Conservation (phyloP, 1,139 yeast genomes). For the Hanseniaspora uvarum region DNA sequence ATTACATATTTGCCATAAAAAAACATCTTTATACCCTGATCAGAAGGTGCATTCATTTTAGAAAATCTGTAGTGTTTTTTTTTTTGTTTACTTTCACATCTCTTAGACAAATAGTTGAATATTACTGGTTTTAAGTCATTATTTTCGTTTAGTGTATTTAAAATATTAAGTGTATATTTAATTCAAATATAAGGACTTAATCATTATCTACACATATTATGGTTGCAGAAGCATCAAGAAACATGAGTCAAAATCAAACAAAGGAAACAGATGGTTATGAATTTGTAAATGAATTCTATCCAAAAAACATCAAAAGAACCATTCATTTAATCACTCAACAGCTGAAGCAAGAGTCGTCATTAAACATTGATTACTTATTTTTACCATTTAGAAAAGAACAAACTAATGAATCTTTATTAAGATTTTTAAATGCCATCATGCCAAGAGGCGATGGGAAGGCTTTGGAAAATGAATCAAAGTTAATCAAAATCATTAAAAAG, state of each 20-base stretch:
- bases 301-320: conserved; percentile 54
- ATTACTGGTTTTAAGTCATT: too few species aligned
- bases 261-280: conserved; percentile 28
- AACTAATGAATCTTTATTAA: conserved; percentile 46
- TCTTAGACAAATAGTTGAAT: too few species aligned
- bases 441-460: conserved; percentile 42
- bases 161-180: too few species aligned
- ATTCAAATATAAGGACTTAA: background rate
- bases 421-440: conserved; percentile 43
- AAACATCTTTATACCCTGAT: too few species aligned
- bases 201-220: background rate
- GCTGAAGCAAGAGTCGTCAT: conserved; percentile 39
- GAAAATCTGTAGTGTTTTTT: too few species aligned
- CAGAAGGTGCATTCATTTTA: too few species aligned
- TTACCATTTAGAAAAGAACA: conserved; percentile 62
- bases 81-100: too few species aligned
- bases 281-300: conserved; percentile 43
- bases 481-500: conserved; percentile 35
- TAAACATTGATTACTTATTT: conserved; percentile 53
- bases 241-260: conserved; percentile 1
- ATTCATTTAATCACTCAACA: conserved; percentile 59
- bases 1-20: too few species aligned
- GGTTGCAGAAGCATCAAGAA: background rate
- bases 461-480: conserved; percentile 34
- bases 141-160: too few species aligned